A percentile compares a stretch with the other conserved stretches of the same genome.
Evolutionary conservation across 495 filamentous ascomycete genomes (phyloP).

Genomic region (Cryomyces antarcticus): DNA sequence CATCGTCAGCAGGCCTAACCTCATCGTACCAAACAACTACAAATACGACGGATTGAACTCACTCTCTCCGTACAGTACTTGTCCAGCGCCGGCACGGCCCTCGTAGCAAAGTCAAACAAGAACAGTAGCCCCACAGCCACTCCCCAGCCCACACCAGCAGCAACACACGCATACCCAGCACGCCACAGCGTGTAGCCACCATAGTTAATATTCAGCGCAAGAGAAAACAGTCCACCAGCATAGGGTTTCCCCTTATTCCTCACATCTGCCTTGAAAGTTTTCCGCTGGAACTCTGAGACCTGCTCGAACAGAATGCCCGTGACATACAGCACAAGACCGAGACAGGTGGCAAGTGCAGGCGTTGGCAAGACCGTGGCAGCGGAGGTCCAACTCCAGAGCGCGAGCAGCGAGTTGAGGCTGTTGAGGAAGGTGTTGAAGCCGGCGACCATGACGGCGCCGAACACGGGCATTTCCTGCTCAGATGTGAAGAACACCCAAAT

Average conservation of each 20-base stretch:
- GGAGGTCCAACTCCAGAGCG: too few species aligned
- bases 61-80: neutral
- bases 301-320: neutral
- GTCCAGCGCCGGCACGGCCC: neutral
- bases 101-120: neutral
- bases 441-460: constrained; percentile 3
- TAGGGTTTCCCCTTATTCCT: neutral
- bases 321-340: neutral
- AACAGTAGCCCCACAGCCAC: neutral
- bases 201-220: neutral
- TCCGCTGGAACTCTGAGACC: neutral
- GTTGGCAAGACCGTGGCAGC: neutral
- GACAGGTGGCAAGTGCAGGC: neutral
- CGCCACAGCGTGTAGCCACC: neutral
- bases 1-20: neutral
- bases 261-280: neutral
- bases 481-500: constrained; percentile 8
- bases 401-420: constrained; percentile 22
- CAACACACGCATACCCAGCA: neutral
- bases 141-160: neutral
- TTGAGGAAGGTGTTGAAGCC: constrained; percentile 11
- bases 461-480: constrained; percentile 4
- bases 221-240: neutral
- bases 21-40: neutral
- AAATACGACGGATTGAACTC: neutral